Conservation (phyloP, 306 rosid genomes). For the cucumber (Cucumis sativus) region DNA sequence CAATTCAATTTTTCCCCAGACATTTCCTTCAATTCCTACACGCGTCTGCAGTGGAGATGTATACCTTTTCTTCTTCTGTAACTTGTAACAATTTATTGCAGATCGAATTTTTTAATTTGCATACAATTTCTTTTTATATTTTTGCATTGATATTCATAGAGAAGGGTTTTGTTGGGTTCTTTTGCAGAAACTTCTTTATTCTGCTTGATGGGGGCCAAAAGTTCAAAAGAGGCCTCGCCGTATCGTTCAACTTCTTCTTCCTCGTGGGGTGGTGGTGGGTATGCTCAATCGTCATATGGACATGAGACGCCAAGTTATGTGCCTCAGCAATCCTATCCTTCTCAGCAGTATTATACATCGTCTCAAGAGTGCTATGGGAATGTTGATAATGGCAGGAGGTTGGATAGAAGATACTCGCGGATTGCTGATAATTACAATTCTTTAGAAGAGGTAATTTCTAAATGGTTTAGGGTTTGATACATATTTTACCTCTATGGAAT, state of each 20-base stretch:
- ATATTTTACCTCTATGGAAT: not conserved
- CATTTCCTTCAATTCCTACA: not conserved
- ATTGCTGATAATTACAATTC: slow-evolving; percentile 67
- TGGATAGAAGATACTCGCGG: slow-evolving; percentile 72
- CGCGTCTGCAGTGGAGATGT: not conserved
- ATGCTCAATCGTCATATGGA: slow-evolving; percentile 21
- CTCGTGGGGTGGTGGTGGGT: slow-evolving; percentile 20
- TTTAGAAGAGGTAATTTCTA: slow-evolving; percentile 43
- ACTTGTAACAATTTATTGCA: not conserved
- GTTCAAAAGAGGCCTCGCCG: slow-evolving; percentile 56
- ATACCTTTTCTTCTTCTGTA: not conserved
- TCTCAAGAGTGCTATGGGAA: not conserved
- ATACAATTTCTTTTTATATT: not conserved
- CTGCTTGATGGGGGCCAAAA: slow-evolving; percentile 63
- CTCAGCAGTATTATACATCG: slow-evolving; percentile 22
- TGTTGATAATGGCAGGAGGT: slow-evolving; percentile 13
- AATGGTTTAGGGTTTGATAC: not conserved
- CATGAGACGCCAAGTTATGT: slow-evolving; percentile 10
- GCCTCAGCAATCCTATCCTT: slow-evolving; percentile 12
- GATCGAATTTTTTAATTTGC: not conserved
- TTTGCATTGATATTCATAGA: not conserved
- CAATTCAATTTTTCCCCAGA: not conserved
- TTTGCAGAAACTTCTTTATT: slow-evolving; percentile 1
- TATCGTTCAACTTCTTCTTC: slow-evolving; percentile 27
- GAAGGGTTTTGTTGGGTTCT: slow-evolving; percentile 1